Percentiles rank a stretch among this genome's conserved stretches.
These are phyloP conservation scores for Setaria viridis DNA, from an alignment of 202 grass and related monocot species.

Conservation along the genomic window DNA sequence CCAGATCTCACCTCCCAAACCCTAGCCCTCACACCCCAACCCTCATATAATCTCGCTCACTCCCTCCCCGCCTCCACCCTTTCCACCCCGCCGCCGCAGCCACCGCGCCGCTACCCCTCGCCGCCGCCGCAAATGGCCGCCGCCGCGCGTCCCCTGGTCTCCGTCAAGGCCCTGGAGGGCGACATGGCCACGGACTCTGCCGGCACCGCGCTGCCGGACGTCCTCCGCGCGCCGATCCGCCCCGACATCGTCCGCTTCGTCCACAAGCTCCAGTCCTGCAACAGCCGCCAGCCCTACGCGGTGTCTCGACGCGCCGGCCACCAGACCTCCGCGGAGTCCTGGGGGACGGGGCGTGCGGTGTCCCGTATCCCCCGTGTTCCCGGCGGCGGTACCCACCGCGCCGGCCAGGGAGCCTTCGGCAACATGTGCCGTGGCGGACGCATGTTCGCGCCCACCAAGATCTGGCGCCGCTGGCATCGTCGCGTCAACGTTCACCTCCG, in stretches of 20 bases:
- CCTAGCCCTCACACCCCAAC: conserved; percentile 6
- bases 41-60: conserved; percentile 13
- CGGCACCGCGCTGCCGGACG: conserved; percentile 52
- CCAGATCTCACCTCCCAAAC: conserved; percentile 43
- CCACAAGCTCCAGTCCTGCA: conserved; percentile 62
- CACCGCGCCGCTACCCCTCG: conserved; percentile 47
- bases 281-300: conserved; percentile 75
- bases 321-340: conserved; percentile 79
- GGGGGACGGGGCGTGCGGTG: conserved; percentile 69
- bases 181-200: conserved; percentile 61
- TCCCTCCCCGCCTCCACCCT: not conserved
- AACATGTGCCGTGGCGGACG: conserved; percentile 84
- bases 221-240: conserved; percentile 67
- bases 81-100: conserved; percentile 34
- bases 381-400: conserved; percentile 75
- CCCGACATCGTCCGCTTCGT: conserved; percentile 56
- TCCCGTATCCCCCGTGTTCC: conserved; percentile 75
- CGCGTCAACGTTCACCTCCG: conserved; percentile 61
- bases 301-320: conserved; percentile 72
- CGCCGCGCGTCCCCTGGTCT: conserved; percentile 66
- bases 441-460: conserved; percentile 80
- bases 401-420: conserved; percentile 78
- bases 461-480: conserved; percentile 72
- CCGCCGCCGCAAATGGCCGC: conserved; percentile 55
- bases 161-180: conserved; percentile 66